Percentiles rank a stretch among this genome's conserved stretches.
phyloP scores from a whole-genome alignment of 768 basidiomycete genomes.

The Polyporus arcularius region DNA sequence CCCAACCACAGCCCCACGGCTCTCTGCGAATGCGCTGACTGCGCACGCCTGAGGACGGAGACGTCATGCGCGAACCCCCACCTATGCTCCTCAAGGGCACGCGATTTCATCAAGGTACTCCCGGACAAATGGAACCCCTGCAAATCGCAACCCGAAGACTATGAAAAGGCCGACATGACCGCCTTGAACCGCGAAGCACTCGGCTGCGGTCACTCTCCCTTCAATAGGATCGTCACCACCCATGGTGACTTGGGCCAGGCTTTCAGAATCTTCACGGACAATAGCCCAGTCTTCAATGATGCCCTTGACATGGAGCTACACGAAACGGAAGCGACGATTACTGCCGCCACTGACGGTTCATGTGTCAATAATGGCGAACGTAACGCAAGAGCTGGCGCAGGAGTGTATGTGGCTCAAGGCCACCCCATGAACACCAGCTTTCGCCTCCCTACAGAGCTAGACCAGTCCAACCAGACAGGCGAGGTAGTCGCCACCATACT shows the following conservation, averaged over 20 bases:
- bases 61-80: neutral
- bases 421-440: neutral
- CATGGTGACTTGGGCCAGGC: neutral
- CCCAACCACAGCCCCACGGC: too few species aligned
- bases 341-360: neutral
- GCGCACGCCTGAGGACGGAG: neutral
- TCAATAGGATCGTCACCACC: neutral
- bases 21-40: neutral
- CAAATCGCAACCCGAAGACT: conserved; percentile 1
- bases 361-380: neutral
- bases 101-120: neutral
- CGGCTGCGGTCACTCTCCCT: neutral
- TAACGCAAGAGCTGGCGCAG: conserved; percentile 1
- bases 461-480: conserved; percentile 3
- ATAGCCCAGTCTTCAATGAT: too few species aligned
- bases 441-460: neutral
- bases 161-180: neutral
- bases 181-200: neutral
- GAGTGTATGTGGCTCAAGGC: neutral
- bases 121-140: conserved; percentile 5
- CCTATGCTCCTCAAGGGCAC: neutral
- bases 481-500: neutral
- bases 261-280: conserved; percentile 2
- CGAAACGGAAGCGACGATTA: neutral
- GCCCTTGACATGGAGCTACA: neutral